Conservation (phyloP, 139 green algal genomes). For the Tetratostichococcus sp. region DNA sequence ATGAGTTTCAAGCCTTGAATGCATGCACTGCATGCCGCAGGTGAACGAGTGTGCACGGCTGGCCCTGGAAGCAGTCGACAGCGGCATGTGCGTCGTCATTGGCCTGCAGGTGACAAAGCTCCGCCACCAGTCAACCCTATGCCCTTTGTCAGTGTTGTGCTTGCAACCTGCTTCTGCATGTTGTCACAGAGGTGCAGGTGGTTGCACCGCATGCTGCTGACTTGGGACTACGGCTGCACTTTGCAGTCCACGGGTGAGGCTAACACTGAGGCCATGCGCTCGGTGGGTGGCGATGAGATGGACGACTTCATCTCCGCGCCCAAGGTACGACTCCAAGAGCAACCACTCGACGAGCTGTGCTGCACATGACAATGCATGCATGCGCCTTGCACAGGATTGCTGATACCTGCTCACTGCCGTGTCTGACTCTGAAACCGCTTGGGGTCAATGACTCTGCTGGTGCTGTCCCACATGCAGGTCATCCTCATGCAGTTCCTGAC, state of each 20-base stretch:
- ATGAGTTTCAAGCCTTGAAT: too few species aligned
- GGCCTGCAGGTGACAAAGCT: slow-evolving; percentile 24
- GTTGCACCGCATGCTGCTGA: too few species aligned
- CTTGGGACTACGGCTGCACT: too few species aligned
- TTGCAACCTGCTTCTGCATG: too few species aligned
- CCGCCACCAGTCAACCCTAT: background rate
- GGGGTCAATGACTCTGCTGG: too few species aligned
- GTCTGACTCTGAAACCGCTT: too few species aligned
- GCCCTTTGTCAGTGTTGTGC: too few species aligned
- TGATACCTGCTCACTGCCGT: too few species aligned
- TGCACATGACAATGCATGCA: background rate
- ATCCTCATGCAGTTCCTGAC: slow-evolving; percentile 6
- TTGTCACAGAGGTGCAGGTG: too few species aligned
- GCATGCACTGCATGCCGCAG: slow-evolving; percentile 16
- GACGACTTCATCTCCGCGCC: slow-evolving; percentile 78
- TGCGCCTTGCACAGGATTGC: too few species aligned
- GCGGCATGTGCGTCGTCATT: slow-evolving; percentile 66
- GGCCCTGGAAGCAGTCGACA: slow-evolving; percentile 50
- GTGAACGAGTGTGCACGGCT: slow-evolving; percentile 56
- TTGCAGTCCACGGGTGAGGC: slow-evolving; percentile 80
- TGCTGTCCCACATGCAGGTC: background rate
- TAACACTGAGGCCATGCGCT: slow-evolving; percentile 40
- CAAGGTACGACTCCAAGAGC: slow-evolving; percentile 59
- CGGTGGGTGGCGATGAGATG: slow-evolving; percentile 37
- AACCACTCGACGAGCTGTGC: too few species aligned